These are phyloP conservation scores for Rhododendron vialii DNA, from an alignment of 148 eudicot species.

Conservation along the genomic window DNA sequence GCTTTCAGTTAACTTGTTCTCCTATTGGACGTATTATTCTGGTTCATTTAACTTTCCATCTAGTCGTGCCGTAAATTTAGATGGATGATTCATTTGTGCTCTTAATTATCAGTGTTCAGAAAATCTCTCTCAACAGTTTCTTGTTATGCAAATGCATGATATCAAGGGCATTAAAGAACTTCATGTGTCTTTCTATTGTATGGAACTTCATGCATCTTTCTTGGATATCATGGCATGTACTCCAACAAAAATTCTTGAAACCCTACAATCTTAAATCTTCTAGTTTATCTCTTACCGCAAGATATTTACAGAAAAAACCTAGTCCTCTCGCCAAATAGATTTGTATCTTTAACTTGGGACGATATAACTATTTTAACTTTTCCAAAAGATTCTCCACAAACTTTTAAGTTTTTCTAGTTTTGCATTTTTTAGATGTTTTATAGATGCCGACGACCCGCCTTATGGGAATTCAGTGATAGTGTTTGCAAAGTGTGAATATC, in stretches of 20 bases:
- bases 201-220: not conserved
- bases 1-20: not conserved
- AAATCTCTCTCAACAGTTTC: not conserved
- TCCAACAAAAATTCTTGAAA: not conserved
- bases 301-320: not conserved
- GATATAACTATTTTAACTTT: not conserved
- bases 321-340: not conserved
- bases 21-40: not conserved
- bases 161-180: not conserved
- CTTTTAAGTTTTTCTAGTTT: not conserved
- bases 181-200: not conserved
- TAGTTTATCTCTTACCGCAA: no score
- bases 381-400: not conserved
- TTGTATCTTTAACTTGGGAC: not conserved
- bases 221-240: not conserved
- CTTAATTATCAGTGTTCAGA: not conserved
- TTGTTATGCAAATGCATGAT: not conserved
- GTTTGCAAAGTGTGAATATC: not conserved
- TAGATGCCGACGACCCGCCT: not conserved
- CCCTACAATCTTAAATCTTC: not conserved
- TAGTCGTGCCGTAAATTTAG: no score
- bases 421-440: not conserved
- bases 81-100: not conserved
- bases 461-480: not conserved
- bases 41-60: not conserved